These are phyloP conservation scores for Apiospora kogelbergensis DNA, from an alignment of 2,329 filamentous ascomycete species.

Conservation along the genomic window DNA sequence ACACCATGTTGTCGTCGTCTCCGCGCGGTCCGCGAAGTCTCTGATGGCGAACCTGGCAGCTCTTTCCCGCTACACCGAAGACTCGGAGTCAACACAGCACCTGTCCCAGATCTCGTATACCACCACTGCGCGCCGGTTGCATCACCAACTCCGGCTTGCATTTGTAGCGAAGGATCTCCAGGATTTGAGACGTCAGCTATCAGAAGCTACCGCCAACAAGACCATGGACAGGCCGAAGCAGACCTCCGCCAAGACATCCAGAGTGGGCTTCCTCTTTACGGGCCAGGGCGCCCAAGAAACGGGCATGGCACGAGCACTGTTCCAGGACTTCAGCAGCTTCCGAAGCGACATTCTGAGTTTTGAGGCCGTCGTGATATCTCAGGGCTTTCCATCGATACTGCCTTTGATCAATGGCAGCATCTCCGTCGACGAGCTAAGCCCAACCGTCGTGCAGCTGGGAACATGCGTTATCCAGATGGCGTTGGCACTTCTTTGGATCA, in stretches of 20 bases:
- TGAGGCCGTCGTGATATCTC: too few relatives aligned
- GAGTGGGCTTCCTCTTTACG: constrained; percentile 42
- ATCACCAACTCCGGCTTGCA: neutral
- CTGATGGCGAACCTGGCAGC: neutral
- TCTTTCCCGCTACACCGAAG: neutral
- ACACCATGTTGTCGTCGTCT: constrained; percentile 43
- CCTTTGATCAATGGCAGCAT: too few relatives aligned
- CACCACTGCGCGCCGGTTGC: neutral
- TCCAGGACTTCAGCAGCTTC: constrained; percentile 29
- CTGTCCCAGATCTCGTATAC: neutral
- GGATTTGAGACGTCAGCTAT: constrained; percentile 24
- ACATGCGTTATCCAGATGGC: constrained; percentile 27
- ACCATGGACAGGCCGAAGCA: constrained; percentile 21
- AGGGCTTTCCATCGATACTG: too few relatives aligned
- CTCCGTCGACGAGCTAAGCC: too few relatives aligned
- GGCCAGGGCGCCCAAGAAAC: constrained; percentile 41
- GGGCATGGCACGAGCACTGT: constrained; percentile 35
- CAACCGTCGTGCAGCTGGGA: too few relatives aligned
- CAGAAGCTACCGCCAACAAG: constrained; percentile 9
- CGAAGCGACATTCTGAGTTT: constrained; percentile 26
- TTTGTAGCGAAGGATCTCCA: constrained; percentile 13
- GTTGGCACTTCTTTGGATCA: too few relatives aligned
- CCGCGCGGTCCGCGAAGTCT: neutral
- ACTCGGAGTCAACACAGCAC: neutral
- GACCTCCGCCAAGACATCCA: constrained; percentile 22